Evolutionary conservation across 345 rosid species (phyloP), one percentile per base, ranked within the genome.

Genomic region (Isatis tinctoria): DNA sequence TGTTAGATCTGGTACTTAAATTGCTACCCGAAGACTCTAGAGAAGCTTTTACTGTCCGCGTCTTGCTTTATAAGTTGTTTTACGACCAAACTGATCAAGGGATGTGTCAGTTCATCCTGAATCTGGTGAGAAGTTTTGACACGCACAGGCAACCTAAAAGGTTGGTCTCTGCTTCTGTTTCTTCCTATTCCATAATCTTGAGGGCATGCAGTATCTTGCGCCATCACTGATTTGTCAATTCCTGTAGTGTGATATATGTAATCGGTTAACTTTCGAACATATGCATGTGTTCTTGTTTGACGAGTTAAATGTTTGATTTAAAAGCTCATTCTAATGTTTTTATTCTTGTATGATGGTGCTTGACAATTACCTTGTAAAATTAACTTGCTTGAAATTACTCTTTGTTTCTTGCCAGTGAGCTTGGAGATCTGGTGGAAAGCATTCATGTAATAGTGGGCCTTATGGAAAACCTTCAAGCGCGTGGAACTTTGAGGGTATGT

Each of bases 41-140:
- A 83, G 97, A 92, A 86, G 87, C 99, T 68, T 91, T 74, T 78
- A 90, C 97, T 74, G 92, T 92, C 54, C 91, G 97, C 65, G 75
- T 95, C 74, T 90, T 92, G 75, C 97, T 95, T 73, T 92, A 95
- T 79, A 95, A 92, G 85, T 73, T 95, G 76, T 92, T 92, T 79
- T 95, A 95, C 80, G 97, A 92, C 71, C 97, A 92, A 77, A 90
- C 97, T 73, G 97, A 92, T 72, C 83, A 92, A 86, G 97, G 97
- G 60, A 83, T 92, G 97, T 90, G 92, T 65, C 97, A 90, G 58
- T 92, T 92, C 85, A 83, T 95, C 65, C 85, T 95, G 76, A 87
- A 83, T 81, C 87, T 80, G 78, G 81, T 92, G 80, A 92, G 84
- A 77, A 80, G 80, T 45, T 92, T 92, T 78, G 89, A 95, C 82